phyloP scores from a whole-genome alignment of 768 basidiomycete genomes.

The Lepiota venenata region DNA sequence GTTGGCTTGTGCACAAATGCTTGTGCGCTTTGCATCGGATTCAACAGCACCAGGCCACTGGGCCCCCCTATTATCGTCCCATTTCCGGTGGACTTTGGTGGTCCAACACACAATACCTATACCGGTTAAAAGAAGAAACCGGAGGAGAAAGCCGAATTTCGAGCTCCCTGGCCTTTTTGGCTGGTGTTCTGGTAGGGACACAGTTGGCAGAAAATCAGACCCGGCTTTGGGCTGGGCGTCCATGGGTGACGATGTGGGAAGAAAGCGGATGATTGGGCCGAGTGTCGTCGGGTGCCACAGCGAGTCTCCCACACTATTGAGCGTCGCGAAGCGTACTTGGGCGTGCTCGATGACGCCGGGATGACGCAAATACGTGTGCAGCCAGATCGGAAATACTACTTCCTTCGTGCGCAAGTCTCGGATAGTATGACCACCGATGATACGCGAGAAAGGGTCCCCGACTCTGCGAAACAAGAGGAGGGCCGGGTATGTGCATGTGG shows the following conservation, averaged over 20 bases:
- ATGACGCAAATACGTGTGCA: no score
- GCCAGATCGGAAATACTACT: no score
- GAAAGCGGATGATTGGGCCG: background rate
- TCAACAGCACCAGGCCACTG: background rate
- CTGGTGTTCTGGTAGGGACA: background rate
- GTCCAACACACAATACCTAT: background rate
- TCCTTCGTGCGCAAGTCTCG: no score
- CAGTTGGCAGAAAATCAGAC: background rate
- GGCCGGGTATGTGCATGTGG: no score
- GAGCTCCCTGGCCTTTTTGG: background rate
- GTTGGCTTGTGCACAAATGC: conserved; percentile 32
- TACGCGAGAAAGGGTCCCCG: no score
- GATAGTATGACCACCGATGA: no score
- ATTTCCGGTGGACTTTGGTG: background rate
- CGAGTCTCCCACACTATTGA: background rate
- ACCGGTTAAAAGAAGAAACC: background rate
- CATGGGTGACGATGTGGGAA: background rate
- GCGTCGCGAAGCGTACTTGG: no score
- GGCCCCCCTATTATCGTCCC: background rate
- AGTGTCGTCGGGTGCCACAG: background rate
- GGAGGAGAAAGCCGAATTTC: background rate
- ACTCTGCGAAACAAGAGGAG: no score
- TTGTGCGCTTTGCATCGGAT: background rate
- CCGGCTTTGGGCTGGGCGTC: background rate
- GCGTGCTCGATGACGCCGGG: no score